Base-by-base conservation (phyloP, 495 filamentous ascomycete species). In the Neurospora tetraspora region DNA sequence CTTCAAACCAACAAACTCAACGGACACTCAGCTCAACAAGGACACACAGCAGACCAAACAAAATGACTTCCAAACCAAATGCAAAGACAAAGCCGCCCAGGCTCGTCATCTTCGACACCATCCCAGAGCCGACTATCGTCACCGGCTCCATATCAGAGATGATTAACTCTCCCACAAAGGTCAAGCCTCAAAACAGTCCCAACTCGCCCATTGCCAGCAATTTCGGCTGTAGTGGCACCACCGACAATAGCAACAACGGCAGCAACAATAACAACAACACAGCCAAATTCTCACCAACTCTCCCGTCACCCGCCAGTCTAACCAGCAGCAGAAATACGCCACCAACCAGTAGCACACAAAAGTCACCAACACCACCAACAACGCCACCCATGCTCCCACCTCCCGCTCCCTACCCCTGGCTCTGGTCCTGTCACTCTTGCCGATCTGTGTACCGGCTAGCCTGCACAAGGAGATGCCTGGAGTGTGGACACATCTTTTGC, bases 381-480 rank as follows among this genome's bases (percentile, higher is more conserved):
- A 11, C 45, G 40, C 74, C 79, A 31, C 73, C 78, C 69, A 73
- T 78, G 71, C 76, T 77, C 0, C 76, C 71, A 0, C 82, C 81
- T 18, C 74, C 75, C 4, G 39, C 70, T 1, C 83, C 83, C 3
- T 75, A 72, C 20, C 76, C 79, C 14, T 86, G 83, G 85, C 70
- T 79, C n/a, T 86, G 85, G 84, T 78, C 78, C 39, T 86, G 85
- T 71, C 83, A 84, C 72, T 68, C 71, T 3, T 86, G 85, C 74
- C 36, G 68, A n/a, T 75, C 71, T 10, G 70, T 76, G 1, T 86
- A 85, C 74, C 78, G 76, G 1, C 73, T 86, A 11, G 76, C 80
- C n/a, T 81, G 80, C 73, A 85, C 83, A 0, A 79, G 82, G 3
- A 83, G 84, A 12, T 86, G 85, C 53, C 78, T 86, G 6, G 74